phyloP scores from a whole-genome alignment of 345 rosid genomes.

The Rhizophora mangle region DNA sequence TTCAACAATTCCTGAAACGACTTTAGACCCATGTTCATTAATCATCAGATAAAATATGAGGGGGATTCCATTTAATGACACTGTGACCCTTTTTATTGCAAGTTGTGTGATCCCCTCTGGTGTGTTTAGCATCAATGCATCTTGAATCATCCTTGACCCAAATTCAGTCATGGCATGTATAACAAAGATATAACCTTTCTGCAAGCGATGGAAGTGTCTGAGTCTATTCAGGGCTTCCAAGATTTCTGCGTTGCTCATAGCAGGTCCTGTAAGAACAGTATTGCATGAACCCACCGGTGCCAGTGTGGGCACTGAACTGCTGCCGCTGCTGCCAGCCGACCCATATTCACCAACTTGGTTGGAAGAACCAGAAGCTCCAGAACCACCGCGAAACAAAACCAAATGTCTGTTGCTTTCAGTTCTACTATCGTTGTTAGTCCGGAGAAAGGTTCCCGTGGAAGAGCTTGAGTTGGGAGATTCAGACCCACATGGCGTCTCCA shows the following conservation, averaged over 20 bases:
- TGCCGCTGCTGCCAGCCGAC: too few relatives aligned
- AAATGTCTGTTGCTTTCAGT: too few relatives aligned
- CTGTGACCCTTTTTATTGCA: not conserved
- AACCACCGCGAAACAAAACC: too few relatives aligned
- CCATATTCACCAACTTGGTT: too few relatives aligned
- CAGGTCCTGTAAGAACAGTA: not conserved
- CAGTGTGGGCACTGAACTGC: too few relatives aligned
- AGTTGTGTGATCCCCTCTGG: not conserved
- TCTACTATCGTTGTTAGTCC: not conserved
- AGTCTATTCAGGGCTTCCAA: too few relatives aligned
- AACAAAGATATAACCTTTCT: not conserved
- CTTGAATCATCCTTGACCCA: slow-evolving; percentile 17
- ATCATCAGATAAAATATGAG: slow-evolving; percentile 11
- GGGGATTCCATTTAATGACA: not conserved
- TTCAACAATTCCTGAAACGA: slow-evolving; percentile 21
- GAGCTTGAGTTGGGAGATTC: not conserved
- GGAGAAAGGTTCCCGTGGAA: not conserved
- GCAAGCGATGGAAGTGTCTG: too few relatives aligned
- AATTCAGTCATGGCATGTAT: not conserved
- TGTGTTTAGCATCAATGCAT: not conserved
- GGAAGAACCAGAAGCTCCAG: too few relatives aligned
- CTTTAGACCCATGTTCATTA: slow-evolving; percentile 16
- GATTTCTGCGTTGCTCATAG: not conserved
- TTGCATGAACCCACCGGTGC: not conserved
- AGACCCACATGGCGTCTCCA: too few relatives aligned